These are phyloP conservation scores for Urtica urens DNA, from an alignment of 306 rosid species.

Conservation along the genomic window DNA sequence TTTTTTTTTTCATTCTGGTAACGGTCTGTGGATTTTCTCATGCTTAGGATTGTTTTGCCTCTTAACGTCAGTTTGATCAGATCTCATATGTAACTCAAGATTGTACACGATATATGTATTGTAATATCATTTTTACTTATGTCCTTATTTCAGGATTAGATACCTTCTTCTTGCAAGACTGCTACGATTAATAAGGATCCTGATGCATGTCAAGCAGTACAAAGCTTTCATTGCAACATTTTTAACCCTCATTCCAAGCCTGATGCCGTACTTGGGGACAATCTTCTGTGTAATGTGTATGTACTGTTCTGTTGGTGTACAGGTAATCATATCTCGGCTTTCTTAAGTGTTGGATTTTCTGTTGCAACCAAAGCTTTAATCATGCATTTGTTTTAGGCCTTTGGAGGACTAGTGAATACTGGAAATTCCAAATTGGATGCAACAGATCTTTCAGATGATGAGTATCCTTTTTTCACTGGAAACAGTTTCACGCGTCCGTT, in stretches of 20 bases:
- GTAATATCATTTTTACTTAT: slow-evolving; percentile 6
- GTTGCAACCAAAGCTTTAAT: slow-evolving; percentile 2
- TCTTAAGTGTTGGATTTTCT: slow-evolving; percentile 9
- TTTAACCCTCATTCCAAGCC: slow-evolving; percentile 84
- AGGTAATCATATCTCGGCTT: slow-evolving; percentile 41
- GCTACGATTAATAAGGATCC: slow-evolving; percentile 81
- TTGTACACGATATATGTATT: background rate
- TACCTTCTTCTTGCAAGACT: slow-evolving; percentile 93
- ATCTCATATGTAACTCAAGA: background rate
- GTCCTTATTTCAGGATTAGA: slow-evolving; percentile 65
- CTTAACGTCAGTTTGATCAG: background rate
- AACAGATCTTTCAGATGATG: slow-evolving; percentile 59
- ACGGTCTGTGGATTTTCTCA: background rate
- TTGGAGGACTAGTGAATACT: slow-evolving; percentile 80
- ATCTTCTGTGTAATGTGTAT: slow-evolving; percentile 71
- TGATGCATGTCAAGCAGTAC: slow-evolving; percentile 69
- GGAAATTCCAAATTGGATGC: slow-evolving; percentile 61
- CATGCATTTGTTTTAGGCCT: slow-evolving; percentile 36
- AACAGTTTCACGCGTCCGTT: no score
- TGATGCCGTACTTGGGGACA: slow-evolving; percentile 96
- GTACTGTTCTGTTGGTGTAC: slow-evolving; percentile 82
- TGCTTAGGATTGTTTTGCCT: background rate
- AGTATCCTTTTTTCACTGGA: slow-evolving; percentile 94
- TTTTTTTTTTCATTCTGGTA: background rate
- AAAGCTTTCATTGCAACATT: slow-evolving; percentile 90